phyloP scores from a whole-genome alignment of 1,284 basidiomycete genomes.

The Fistulina hepatica region DNA sequence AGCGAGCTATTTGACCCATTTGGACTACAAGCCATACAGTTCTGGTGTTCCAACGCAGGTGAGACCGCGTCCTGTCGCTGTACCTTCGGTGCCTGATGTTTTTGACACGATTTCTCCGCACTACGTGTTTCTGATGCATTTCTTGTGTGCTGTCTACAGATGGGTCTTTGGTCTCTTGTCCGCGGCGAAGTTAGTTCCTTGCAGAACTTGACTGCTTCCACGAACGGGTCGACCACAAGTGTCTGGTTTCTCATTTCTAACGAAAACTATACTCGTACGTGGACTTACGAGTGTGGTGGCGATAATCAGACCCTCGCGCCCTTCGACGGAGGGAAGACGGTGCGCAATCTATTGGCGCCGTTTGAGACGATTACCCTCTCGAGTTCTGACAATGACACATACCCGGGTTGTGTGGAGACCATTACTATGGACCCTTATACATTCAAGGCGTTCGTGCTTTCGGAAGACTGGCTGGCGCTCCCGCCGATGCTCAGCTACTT shows the following conservation, averaged over 20 bases:
- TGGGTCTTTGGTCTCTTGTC: conserved; percentile 75
- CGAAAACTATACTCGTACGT: conserved; percentile 61
- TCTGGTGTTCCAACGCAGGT: conserved; percentile 63
- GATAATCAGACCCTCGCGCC: conserved; percentile 67
- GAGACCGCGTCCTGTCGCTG: no score
- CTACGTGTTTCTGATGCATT: no score
- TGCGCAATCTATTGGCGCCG: conserved; percentile 71
- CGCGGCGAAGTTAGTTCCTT: conserved; percentile 47
- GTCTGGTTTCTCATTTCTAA: conserved; percentile 79
- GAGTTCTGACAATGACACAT: conserved; percentile 52
- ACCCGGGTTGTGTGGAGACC: conserved; percentile 55
- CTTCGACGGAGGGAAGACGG: conserved; percentile 42
- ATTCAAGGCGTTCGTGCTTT: conserved; percentile 72
- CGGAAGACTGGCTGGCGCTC: conserved; percentile 52
- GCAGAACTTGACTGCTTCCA: conserved; percentile 30
- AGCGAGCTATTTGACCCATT: conserved; percentile 72
- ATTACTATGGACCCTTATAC: conserved; percentile 63
- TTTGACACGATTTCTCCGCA: no score
- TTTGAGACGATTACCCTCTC: conserved; percentile 62
- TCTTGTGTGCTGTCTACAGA: no score
- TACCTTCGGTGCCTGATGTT: no score
- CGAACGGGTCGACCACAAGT: conserved; percentile 46
- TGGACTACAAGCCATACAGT: conserved; percentile 72
- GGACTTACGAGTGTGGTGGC: conserved; percentile 46
- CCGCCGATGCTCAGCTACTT: conserved; percentile 68